These are phyloP conservation scores for Colletotrichum neosansevieriae DNA, from an alignment of 2,329 filamentous ascomycete genomes.

Conservation along the genomic window DNA sequence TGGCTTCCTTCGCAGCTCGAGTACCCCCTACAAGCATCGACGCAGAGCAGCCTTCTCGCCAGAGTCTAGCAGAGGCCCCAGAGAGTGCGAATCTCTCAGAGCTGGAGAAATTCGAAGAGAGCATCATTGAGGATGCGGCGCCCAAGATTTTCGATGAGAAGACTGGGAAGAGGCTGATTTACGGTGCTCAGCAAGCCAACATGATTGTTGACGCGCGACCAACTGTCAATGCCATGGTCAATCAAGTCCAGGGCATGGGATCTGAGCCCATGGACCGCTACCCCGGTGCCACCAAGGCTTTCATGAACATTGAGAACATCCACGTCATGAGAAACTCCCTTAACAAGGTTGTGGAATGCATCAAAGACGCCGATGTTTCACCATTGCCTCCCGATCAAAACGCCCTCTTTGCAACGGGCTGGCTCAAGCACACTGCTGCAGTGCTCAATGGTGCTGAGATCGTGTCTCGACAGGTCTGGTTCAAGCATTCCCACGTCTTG, in stretches of 20 bases:
- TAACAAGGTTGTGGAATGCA: constrained; percentile 85
- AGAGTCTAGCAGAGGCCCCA: constrained; percentile 65
- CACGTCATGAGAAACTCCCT: constrained; percentile 97
- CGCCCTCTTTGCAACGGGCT: constrained; percentile 83
- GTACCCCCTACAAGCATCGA: constrained; percentile 51
- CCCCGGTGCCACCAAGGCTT: constrained; percentile 89
- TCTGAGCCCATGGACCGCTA: constrained; percentile 99
- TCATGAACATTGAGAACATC: constrained; percentile 97
- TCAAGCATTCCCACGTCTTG: constrained; percentile 93
- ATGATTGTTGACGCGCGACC: constrained; percentile 96
- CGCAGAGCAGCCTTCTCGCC: constrained; percentile 55
- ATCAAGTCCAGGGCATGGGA: constrained; percentile 92
- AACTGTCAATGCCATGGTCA: constrained; percentile 92
- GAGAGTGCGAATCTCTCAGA: constrained; percentile 65
- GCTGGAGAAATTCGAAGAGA: constrained; percentile 76
- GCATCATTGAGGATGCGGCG: constrained; percentile 66
- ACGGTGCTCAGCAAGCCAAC: constrained; percentile 93
- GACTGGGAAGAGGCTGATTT: constrained; percentile 75
- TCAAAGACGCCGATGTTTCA: constrained; percentile 93
- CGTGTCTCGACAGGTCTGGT: constrained; percentile 88
- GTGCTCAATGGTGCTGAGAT: constrained; percentile 87
- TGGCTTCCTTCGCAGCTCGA: constrained; percentile 89
- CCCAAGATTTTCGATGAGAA: constrained; percentile 67
- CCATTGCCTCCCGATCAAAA: constrained; percentile 86
- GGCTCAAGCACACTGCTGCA: constrained; percentile 89